Conservation (phyloP, 2,329 filamentous ascomycete species). For the Cladosporium phlei region DNA sequence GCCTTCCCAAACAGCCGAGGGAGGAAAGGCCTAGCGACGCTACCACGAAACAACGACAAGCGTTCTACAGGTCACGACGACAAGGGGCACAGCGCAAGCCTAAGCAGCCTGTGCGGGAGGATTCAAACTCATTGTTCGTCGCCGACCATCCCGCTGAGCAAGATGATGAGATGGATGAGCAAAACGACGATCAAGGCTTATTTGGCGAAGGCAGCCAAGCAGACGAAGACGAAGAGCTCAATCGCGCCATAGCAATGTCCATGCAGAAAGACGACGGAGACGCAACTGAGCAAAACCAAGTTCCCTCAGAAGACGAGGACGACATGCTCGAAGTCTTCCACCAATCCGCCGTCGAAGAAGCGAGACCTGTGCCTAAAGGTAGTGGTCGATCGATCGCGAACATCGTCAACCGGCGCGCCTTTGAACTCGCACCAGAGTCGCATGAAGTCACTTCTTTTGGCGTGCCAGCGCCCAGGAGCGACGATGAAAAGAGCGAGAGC, state of each 20-base stretch:
- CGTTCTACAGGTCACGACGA: conserved; percentile 43
- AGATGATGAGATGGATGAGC: conserved; percentile 25
- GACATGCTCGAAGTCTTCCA: conserved; percentile 44
- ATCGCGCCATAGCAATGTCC: conserved; percentile 78
- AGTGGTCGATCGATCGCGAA: conserved; percentile 61
- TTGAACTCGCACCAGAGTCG: conserved; percentile 49
- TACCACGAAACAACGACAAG: conserved; percentile 43
- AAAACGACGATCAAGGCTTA: conserved; percentile 45
- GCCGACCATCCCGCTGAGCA: conserved; percentile 34
- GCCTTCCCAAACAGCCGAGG: conserved; percentile 61
- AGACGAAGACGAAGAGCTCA: conserved; percentile 70
- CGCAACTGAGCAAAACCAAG: conserved; percentile 21
- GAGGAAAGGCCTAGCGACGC: conserved; percentile 36
- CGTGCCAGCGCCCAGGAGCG: conserved; percentile 26
- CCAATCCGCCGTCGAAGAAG: conserved; percentile 39
- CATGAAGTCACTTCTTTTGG: conserved; percentile 35
- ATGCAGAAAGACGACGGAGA: conserved; percentile 57
- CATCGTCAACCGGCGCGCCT: conserved; percentile 69
- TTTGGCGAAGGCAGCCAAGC: conserved; percentile 54
- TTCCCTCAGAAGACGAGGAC: conserved; percentile 30
- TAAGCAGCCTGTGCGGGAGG: conserved; percentile 26
- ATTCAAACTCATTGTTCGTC: conserved; percentile 55
- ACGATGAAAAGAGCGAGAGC: conserved; percentile 36
- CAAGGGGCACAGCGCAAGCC: conserved; percentile 15
- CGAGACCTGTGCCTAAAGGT: conserved; percentile 41